Percentiles rank a stretch among this genome's conserved stretches.
phyloP scores from a whole-genome alignment of 768 basidiomycete species.

The Suillus spraguei region DNA sequence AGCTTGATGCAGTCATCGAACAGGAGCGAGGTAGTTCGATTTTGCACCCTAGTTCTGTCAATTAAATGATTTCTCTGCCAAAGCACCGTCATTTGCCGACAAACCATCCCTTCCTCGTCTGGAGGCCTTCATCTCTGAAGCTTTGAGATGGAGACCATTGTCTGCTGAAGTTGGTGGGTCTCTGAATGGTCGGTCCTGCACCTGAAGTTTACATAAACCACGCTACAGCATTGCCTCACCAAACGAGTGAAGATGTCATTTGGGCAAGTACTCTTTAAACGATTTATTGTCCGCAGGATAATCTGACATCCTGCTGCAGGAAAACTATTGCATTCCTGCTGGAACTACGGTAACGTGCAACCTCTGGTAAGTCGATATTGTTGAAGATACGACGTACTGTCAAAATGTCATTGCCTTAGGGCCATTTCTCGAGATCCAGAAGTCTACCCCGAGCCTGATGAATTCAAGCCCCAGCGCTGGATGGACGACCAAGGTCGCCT shows the following conservation, averaged over 20 bases:
- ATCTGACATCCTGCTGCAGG: too few species aligned
- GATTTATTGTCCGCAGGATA: too few species aligned
- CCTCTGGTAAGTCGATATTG: too few species aligned
- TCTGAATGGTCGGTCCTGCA: background rate
- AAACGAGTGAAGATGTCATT: background rate
- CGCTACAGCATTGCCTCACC: conserved; percentile 4
- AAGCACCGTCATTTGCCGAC: background rate
- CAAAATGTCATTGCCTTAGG: too few species aligned
- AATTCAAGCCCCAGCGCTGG: too few species aligned
- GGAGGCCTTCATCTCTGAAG: background rate
- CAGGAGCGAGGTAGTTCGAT: background rate
- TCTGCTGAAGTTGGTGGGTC: background rate
- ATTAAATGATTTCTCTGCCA: conserved; percentile 14
- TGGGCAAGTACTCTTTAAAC: too few species aligned
- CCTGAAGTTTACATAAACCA: conserved; percentile 3
- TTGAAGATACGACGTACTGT: too few species aligned
- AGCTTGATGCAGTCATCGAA: background rate
- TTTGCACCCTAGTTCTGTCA: background rate
- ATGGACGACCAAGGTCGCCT: too few species aligned
- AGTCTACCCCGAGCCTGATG: too few species aligned
- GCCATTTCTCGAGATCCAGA: too few species aligned
- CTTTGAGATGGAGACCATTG: background rate
- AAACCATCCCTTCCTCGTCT: background rate
- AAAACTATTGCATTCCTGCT: too few species aligned
- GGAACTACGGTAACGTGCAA: too few species aligned